Evolutionary conservation across 2,329 filamentous ascomycete species (phyloP).

Genomic region (Fusarium penzigii): DNA sequence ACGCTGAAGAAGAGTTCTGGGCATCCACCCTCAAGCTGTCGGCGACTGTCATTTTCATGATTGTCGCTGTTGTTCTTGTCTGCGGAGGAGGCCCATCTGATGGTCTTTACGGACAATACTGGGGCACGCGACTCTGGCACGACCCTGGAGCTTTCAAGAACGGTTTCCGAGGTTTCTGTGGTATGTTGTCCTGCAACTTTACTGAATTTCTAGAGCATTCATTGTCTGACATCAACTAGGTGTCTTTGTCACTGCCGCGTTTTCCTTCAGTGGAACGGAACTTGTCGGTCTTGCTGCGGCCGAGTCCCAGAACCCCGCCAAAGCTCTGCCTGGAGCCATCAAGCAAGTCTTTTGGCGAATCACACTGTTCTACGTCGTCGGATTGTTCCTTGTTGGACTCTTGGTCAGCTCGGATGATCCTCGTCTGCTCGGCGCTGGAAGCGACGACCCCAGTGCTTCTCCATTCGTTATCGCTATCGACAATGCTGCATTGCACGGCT

Average conservation of each 20-base stretch:
- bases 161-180: constrained; percentile 74
- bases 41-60: constrained; percentile 64
- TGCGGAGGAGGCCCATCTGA: constrained; percentile 59
- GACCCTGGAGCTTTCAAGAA: constrained; percentile 63
- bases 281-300: constrained; percentile 74
- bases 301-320: constrained; percentile 68
- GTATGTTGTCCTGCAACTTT: constrained; percentile 43
- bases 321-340: constrained; percentile 76
- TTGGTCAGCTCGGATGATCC: constrained; percentile 48
- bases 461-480: constrained; percentile 61
- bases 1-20: constrained; percentile 62
- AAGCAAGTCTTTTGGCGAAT: constrained; percentile 73
- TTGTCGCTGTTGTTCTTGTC: constrained; percentile 60
- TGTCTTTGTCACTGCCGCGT: constrained; percentile 64
- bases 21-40: constrained; percentile 57
- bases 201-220: not conserved
- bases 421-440: constrained; percentile 50
- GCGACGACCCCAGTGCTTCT: constrained; percentile 39
- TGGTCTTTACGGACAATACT: constrained; percentile 47
- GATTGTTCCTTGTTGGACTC: constrained; percentile 53
- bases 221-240: constrained; percentile 9
- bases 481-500: constrained; percentile 52
- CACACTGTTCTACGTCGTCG: constrained; percentile 56
- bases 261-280: constrained; percentile 73
- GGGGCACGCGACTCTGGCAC: constrained; percentile 52